Conservation (phyloP, 495 filamentous ascomycete species). For the Aspergillus mulundensis region DNA sequence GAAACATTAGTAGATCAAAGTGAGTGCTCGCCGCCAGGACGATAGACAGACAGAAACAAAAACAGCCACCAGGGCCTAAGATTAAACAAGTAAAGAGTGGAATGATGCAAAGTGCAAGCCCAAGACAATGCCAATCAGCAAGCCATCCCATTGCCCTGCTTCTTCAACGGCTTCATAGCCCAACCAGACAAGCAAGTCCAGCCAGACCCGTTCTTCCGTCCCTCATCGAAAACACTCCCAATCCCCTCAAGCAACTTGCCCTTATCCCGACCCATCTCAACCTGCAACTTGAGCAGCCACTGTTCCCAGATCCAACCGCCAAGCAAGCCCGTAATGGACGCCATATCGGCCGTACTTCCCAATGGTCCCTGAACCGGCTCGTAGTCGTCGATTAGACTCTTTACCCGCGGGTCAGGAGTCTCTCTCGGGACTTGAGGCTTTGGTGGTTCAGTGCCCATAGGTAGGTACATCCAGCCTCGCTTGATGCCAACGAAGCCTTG, state of each 20-base stretch:
- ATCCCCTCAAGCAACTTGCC: constrained; percentile 71
- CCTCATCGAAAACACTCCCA: constrained; percentile 78
- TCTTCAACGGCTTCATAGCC: constrained; percentile 73
- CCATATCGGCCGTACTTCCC: constrained; percentile 69
- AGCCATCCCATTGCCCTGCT: constrained; percentile 3
- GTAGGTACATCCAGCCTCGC: constrained; percentile 85
- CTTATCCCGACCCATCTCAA: constrained; percentile 70
- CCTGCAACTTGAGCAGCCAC: constrained; percentile 83
- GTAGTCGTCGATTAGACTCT: constrained; percentile 45
- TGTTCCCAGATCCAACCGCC: constrained; percentile 95
- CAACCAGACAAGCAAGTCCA: constrained; percentile 85
- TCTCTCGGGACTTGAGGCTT: constrained; percentile 41
- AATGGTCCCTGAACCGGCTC: constrained; percentile 63
- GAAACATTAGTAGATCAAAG: neutral
- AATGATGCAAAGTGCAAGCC: neutral
- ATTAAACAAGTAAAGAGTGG: neutral
- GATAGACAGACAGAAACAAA: neutral
- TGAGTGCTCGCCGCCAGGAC: neutral
- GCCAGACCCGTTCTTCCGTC: constrained; percentile 69
- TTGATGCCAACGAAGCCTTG: constrained; percentile 75
- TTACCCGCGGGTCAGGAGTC: constrained; percentile 51
- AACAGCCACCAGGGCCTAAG: constrained; percentile 8
- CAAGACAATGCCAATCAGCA: neutral
- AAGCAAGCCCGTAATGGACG: constrained; percentile 72
- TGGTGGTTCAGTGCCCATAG: constrained; percentile 66